phyloP scores from a whole-genome alignment of 2,329 filamentous ascomycete genomes.

The Beauveria caledonica region DNA sequence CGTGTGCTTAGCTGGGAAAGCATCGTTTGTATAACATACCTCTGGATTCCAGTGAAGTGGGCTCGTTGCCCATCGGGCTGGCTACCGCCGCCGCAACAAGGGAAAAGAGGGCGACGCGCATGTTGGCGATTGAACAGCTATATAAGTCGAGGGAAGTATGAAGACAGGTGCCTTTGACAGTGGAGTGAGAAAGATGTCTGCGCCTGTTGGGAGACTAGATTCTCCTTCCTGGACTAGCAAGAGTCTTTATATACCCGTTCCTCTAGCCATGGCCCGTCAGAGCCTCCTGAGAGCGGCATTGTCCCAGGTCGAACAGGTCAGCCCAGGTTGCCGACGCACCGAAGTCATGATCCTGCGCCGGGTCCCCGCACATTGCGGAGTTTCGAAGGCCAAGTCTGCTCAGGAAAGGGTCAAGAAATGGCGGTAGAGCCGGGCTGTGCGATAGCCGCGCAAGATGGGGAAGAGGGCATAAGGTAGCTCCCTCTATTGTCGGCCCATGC shows the following conservation, averaged over 20 bases:
- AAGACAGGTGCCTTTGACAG: neutral
- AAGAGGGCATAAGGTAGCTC: neutral
- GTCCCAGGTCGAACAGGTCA: neutral
- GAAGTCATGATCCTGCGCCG: neutral
- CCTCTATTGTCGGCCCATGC: neutral
- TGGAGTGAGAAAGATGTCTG: neutral
- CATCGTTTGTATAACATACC: slow-evolving; percentile 19
- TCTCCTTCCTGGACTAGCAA: neutral
- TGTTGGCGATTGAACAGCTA: slow-evolving; percentile 6
- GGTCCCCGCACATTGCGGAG: neutral
- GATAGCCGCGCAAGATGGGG: neutral
- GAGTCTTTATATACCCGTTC: neutral
- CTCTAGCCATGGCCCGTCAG: neutral
- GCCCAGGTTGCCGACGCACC: neutral
- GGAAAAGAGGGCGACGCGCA: slow-evolving; percentile 21
- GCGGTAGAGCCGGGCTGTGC: neutral
- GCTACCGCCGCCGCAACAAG: slow-evolving; percentile 20
- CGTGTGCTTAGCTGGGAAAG: no score
- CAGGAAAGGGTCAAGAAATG: neutral
- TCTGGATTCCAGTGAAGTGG: slow-evolving; percentile 23
- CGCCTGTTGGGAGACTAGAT: neutral
- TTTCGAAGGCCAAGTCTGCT: neutral
- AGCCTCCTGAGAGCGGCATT: neutral
- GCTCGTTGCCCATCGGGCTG: slow-evolving; percentile 19
- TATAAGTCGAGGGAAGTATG: neutral